Conservation (phyloP, 2,329 filamentous ascomycete genomes). For the Colletotrichum nymphaeae region DNA sequence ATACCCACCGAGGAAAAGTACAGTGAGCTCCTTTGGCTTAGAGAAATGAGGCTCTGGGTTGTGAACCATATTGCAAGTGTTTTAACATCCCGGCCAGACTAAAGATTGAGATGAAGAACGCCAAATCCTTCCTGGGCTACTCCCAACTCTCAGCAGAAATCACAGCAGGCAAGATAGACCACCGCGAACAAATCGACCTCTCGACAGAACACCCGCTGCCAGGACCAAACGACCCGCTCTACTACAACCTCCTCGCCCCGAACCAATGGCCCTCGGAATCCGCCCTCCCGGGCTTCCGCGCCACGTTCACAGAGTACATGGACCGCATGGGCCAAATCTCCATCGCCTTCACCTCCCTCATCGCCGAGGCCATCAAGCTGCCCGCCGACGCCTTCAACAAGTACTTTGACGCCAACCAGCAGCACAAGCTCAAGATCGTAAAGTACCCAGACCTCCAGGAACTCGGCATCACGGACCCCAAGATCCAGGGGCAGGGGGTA, state of each 20-base stretch:
- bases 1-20: slow-evolving; percentile 81
- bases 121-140: slow-evolving; percentile 78
- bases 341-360: slow-evolving; percentile 79
- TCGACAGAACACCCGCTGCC: slow-evolving; percentile 81
- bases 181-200: slow-evolving; percentile 88
- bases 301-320: slow-evolving; percentile 81
- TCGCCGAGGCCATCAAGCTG: slow-evolving; percentile 85
- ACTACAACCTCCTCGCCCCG: slow-evolving; percentile 81
- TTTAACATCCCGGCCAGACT: slow-evolving; percentile 52
- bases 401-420: slow-evolving; percentile 80
- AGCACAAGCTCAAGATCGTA: slow-evolving; percentile 92
- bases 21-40: slow-evolving; percentile 23
- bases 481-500: slow-evolving; percentile 67
- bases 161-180: slow-evolving; percentile 81
- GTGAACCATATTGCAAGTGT: background rate
- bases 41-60: background rate
- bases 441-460: slow-evolving; percentile 82
- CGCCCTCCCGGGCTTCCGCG: slow-evolving; percentile 74
- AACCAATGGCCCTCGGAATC: slow-evolving; percentile 80
- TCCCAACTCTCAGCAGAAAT: slow-evolving; percentile 74
- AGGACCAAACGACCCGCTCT: slow-evolving; percentile 70
- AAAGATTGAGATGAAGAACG: slow-evolving; percentile 79
- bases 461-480: slow-evolving; percentile 56
- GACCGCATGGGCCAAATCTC: slow-evolving; percentile 78
- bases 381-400: slow-evolving; percentile 76